Base-by-base conservation (phyloP, 1,284 basidiomycete species). In the Gymnopus androsaceus region DNA sequence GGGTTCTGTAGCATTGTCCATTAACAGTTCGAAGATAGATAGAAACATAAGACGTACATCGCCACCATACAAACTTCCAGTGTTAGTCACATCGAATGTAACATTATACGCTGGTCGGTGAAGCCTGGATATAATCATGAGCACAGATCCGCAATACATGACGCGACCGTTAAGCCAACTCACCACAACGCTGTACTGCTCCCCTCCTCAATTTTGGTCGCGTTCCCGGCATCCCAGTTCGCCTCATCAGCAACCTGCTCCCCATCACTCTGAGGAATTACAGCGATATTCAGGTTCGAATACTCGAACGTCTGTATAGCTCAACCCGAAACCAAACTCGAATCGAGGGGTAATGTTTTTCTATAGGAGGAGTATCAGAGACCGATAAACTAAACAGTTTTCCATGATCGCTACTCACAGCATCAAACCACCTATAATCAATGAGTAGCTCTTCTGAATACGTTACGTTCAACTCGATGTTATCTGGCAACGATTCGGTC, bases 291-390 rank as follows among this genome's bases (percentile, higher is more conserved):
- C 4, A 94, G 70, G 19, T 77, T 69, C 25, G 76, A 80, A 66
- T 90, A 92, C 30, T 79, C 72, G 70, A 95, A 97, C 0, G 72
- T 80, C 33, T n/a, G 94, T 89, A 75, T 95, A 96, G 56, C 87
- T 90, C 62, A 95, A 70, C 0, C 93, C 93, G 68, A 84, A 93
- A 0, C 93, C 93, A 67, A 94, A 95, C 65, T 88, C 86, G 67
- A 79, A 88, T 31, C 84, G 81, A 33, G 85, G 84, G 17, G 75
- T 73, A 58, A 88, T 83, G 56, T 81, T 77, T 64, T 74, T 69
- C 75, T 79, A 40, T 31, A 31, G 6, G 34, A 37, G n/a, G n/a
- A n/a, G n/a, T n/a, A n/a, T n/a, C n/a, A n/a, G n/a, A n/a, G n/a
- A n/a, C n/a, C n/a, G n/a, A n/a, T 34, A 21, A 11, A 33, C 34